Conservation (phyloP, 306 rosid genomes). For the Vicia faba region DNA sequence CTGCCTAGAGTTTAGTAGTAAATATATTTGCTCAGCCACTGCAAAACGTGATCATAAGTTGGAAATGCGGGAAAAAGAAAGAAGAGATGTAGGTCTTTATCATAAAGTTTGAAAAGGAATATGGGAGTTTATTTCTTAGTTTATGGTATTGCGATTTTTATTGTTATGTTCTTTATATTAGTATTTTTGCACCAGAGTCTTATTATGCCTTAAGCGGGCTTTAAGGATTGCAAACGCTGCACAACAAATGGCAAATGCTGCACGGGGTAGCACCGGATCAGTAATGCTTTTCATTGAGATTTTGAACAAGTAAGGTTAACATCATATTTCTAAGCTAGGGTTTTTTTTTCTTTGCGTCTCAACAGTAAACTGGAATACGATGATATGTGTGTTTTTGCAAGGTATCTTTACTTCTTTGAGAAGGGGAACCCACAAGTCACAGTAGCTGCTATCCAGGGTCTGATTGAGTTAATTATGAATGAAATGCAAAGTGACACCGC, state of each 20-base stretch:
- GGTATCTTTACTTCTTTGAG: slow-evolving; percentile 95
- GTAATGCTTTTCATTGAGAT: slow-evolving; percentile 87
- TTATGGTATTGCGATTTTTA: slow-evolving; percentile 17
- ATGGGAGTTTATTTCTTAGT: slow-evolving; percentile 17
- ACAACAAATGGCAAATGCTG: slow-evolving; percentile 84
- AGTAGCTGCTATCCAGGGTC: slow-evolving; percentile 74
- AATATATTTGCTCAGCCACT: slow-evolving; percentile 2
- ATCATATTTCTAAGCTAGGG: slow-evolving; percentile 3
- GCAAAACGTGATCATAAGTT: background rate
- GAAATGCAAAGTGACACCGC: slow-evolving; percentile 83
- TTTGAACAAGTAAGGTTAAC: slow-evolving; percentile 74
- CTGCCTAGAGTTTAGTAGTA: background rate
- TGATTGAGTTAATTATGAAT: slow-evolving; percentile 77
- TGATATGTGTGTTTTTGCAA: slow-evolving; percentile 43
- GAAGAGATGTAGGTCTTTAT: background rate
- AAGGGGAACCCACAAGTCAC: slow-evolving; percentile 89
- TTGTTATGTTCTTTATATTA: background rate
- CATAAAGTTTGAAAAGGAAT: slow-evolving; percentile 15
- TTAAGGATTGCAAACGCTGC: slow-evolving; percentile 92
- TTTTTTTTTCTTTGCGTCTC: slow-evolving; percentile 17
- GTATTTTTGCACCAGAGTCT: slow-evolving; percentile 58
- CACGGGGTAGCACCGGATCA: slow-evolving; percentile 86
- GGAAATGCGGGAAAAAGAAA: background rate
- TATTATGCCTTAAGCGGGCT: slow-evolving; percentile 89
- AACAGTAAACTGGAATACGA: slow-evolving; percentile 1